Base-by-base conservation (phyloP, 1,139 yeast species). In the Magnusiomyces clavatus region DNA sequence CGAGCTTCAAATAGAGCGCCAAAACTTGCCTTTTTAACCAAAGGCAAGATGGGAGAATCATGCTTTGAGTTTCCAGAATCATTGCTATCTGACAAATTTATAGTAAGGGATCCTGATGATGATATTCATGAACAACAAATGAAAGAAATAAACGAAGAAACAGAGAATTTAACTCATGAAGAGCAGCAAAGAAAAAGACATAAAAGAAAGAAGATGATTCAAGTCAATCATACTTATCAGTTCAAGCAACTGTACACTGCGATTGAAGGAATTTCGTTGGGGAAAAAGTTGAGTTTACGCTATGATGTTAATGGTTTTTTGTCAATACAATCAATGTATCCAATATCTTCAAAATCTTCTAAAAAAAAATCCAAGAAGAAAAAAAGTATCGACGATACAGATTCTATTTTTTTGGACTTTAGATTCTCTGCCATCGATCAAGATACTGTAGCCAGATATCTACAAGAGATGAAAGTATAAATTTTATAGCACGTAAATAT, bases 311-410 rank as follows among this genome's bases (percentile, higher is more conserved):
- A 31, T 12, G 44, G 44, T 8, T 41, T 41, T 20, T 20, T 41
- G 31, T 20, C 13, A 12, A 41, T 41, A 6, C 44, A 41, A 14
- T 41, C 44, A 41, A 41, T 41, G 44, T 41, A 41, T 41, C n/a
- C 14, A 41, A 12, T 41, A 24, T 24, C 31, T 24, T 24, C 31
- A 24, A 4, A 8, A 24, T 24, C 31, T 24, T 24, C 31, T 5
- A 24, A 24, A 8, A 24, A 24, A 8, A 24, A 24, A 24, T 5
- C 31, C 8, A 24, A 24, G 8, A 24, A 24, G 31, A 24, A 24
- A 24, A 24, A 8, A 24, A 24, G 31, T 24, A 24, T 5, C 31
- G 31, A 24, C 8, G 31, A 43, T 8, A 31, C 36, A 31, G 11
- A 19, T 29, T 16, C 17, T 36, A 31, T 29, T 43, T 43, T 43